phyloP scores from a whole-genome alignment of 2,329 filamentous ascomycete genomes.

The Coniella vitis region DNA sequence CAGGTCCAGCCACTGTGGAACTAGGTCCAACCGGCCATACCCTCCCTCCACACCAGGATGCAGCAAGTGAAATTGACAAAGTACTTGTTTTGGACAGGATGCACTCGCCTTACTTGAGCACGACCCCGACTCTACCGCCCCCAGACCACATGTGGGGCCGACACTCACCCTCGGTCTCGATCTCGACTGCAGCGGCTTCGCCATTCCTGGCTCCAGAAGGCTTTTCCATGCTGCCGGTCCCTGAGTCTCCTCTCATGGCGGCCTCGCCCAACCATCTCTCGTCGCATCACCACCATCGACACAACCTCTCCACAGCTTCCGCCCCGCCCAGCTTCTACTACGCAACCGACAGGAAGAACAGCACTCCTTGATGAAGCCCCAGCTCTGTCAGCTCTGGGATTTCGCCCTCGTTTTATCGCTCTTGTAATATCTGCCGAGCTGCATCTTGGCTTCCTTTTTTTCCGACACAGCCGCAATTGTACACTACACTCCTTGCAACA shows the following conservation, averaged over 20 bases:
- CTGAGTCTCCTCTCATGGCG: conserved; percentile 34
- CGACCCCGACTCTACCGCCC: conserved; percentile 37
- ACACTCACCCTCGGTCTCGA: conserved; percentile 31
- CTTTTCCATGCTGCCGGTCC: conserved; percentile 36
- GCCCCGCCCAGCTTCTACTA: conserved; percentile 26
- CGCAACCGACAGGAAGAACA: conserved; percentile 29
- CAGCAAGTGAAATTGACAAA: conserved; percentile 44
- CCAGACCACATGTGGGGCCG: conserved; percentile 33
- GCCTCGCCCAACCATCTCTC: conserved; percentile 25
- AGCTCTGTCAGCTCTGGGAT: conserved; percentile 9
- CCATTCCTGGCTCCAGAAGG: conserved; percentile 38
- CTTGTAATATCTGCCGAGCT: conserved; percentile 25
- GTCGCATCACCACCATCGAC: conserved; percentile 30
- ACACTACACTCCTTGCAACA: conserved; percentile 20
- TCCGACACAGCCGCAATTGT: conserved; percentile 28
- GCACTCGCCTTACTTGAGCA: conserved; percentile 30
- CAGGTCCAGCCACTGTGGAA: conserved; percentile 57
- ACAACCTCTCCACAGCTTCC: conserved; percentile 30
- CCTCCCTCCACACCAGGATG: conserved; percentile 26
- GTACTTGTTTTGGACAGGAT: conserved; percentile 37
- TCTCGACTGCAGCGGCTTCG: conserved; percentile 33
- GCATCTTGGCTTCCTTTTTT: conserved; percentile 15
- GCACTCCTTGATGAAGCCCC: conserved; percentile 18
- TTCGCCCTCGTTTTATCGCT: conserved; percentile 18
- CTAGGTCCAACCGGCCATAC: conserved; percentile 38